Evolutionary conservation across 805 yeast genomes (phyloP).

Genomic region (Saturnispora saitoi): DNA sequence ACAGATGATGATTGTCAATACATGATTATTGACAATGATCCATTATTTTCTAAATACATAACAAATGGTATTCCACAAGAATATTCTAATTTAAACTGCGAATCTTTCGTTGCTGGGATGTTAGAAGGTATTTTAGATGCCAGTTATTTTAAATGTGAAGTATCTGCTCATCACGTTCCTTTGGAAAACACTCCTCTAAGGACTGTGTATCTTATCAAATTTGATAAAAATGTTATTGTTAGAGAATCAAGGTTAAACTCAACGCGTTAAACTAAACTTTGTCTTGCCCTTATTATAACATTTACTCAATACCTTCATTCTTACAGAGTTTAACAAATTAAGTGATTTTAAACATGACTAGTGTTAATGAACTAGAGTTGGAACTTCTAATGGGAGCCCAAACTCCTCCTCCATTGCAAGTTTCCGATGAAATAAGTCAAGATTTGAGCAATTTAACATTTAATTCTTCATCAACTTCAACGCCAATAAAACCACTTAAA

Average conservation of each 20-base stretch:
- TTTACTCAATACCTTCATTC: background rate
- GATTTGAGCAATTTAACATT: background rate
- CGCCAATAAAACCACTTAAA: background rate
- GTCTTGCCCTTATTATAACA: background rate
- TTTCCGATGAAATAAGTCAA: background rate
- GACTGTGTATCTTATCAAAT: constrained; percentile 70
- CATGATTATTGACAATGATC: constrained; percentile 74
- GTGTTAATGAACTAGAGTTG: background rate
- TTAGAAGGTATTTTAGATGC: constrained; percentile 76
- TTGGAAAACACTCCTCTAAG: constrained; percentile 47
- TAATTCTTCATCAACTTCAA: constrained; percentile 5
- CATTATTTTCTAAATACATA: constrained; percentile 62
- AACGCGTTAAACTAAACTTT: background rate
- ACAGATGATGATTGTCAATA: constrained; percentile 55
- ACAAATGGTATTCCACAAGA: constrained; percentile 60
- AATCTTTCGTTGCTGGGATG: constrained; percentile 78
- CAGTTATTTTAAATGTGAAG: constrained; percentile 62
- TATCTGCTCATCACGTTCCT: constrained; percentile 76
- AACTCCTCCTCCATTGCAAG: background rate
- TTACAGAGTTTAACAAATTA: too few species aligned
- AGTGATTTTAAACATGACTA: background rate
- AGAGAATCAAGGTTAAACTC: constrained; percentile 30
- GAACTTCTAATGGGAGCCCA: background rate
- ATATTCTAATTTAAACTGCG: constrained; percentile 66
- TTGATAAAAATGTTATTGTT: constrained; percentile 47